Conservation (phyloP, 129 eudicot genomes). For the Flaveria sonorensis region DNA sequence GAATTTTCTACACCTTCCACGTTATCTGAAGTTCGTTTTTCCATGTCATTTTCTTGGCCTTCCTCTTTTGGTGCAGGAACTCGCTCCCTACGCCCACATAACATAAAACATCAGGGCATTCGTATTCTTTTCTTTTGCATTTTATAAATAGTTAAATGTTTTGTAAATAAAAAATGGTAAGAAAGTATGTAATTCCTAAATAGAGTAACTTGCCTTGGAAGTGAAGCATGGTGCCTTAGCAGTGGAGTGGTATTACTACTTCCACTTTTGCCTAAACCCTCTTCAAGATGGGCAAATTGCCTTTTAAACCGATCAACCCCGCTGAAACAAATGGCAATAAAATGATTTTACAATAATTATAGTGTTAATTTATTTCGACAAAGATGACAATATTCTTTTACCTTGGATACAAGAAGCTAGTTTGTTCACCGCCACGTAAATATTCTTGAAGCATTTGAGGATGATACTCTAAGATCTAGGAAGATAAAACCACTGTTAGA, state of each 20-base stretch:
- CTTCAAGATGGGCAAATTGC: slow-evolving; percentile 95
- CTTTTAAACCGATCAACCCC: slow-evolving; percentile 92
- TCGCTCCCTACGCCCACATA: slow-evolving; percentile 60
- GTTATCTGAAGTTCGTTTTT: slow-evolving; percentile 53
- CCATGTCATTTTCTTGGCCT: slow-evolving; percentile 45
- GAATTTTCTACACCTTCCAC: slow-evolving; percentile 52
- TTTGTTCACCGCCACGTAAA: slow-evolving; percentile 84
- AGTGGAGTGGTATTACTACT: slow-evolving; percentile 53
- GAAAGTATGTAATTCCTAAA: too few species aligned
- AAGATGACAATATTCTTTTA: slow-evolving; percentile 10
- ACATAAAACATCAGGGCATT: background rate
- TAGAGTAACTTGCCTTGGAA: slow-evolving; percentile 64
- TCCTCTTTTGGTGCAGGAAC: slow-evolving; percentile 80
- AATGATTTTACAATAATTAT: background rate
- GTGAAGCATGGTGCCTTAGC: slow-evolving; percentile 86
- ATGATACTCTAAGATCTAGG: slow-evolving; percentile 91
- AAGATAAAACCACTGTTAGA: background rate
- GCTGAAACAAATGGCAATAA: slow-evolving; percentile 35
- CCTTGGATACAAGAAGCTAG: slow-evolving; percentile 99
- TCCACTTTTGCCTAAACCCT: slow-evolving; percentile 74
- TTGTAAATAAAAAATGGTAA: too few species aligned
- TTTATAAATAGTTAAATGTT: background rate
- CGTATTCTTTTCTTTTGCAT: background rate
- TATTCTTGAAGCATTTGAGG: slow-evolving; percentile 97
- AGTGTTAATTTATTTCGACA: background rate